Percentiles rank a stretch among this genome's conserved stretches.
These are phyloP conservation scores for Cyberlindnera sargentensis DNA, from an alignment of 805 yeast genomes.

Conservation along the genomic window DNA sequence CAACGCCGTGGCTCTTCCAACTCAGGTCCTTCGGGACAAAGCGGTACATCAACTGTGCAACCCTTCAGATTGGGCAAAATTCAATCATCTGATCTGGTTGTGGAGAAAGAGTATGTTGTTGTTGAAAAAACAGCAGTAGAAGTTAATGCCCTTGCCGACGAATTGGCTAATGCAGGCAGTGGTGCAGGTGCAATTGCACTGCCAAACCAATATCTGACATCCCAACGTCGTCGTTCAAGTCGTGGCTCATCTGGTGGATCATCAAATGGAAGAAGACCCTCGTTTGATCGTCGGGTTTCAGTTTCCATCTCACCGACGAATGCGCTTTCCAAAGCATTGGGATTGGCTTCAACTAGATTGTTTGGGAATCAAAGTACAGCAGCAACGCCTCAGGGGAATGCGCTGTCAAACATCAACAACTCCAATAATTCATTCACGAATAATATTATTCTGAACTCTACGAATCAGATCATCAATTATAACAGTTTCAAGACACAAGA, in stretches of 20 bases:
- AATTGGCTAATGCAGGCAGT: slow-evolving; percentile 59
- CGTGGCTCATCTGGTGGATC: slow-evolving; percentile 42
- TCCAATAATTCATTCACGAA: slow-evolving; percentile 19
- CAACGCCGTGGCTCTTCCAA: slow-evolving; percentile 8
- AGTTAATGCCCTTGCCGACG: slow-evolving; percentile 93
- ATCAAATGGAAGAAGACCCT: slow-evolving; percentile 45
- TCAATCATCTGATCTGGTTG: slow-evolving; percentile 36
- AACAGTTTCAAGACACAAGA: slow-evolving; percentile 10
- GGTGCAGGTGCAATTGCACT: slow-evolving; percentile 41
- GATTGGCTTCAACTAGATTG: slow-evolving; percentile 79
- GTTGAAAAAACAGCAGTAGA: slow-evolving; percentile 94
- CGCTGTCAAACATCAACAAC: slow-evolving; percentile 13
- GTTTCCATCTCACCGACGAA: slow-evolving; percentile 71
- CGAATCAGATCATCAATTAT: slow-evolving; percentile 14
- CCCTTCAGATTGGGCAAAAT: slow-evolving; percentile 9
- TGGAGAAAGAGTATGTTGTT: slow-evolving; percentile 87
- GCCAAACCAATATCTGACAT: slow-evolving; percentile 15
- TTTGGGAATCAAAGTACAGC: slow-evolving; percentile 45
- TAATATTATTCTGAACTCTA: slow-evolving; percentile 16
- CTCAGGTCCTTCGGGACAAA: neutral
- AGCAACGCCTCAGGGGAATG: slow-evolving; percentile 14
- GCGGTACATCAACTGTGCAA: neutral
- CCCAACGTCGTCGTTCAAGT: slow-evolving; percentile 30
- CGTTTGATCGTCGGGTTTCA: slow-evolving; percentile 55
- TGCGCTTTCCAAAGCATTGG: slow-evolving; percentile 82